A percentile compares a stretch with the other conserved stretches of the same genome.
Evolutionary conservation across 257 asterid genomes (phyloP).

Genomic region (Nicotiana sylvestris): DNA sequence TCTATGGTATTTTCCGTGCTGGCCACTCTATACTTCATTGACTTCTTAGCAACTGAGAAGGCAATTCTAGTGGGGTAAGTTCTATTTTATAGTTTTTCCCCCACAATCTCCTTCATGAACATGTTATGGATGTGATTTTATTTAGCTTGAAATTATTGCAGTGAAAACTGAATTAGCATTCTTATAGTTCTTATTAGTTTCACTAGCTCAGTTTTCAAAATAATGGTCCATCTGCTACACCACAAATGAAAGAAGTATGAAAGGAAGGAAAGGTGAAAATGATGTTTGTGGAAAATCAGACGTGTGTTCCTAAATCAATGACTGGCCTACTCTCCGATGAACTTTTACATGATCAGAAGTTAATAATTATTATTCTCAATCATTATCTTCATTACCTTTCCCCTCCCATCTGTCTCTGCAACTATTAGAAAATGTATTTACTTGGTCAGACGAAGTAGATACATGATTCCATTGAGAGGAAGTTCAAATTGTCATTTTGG

Average conservation of each 20-base stretch:
- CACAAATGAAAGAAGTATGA: neutral
- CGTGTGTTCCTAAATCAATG: neutral
- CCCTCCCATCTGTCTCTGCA: neutral
- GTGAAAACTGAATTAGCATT: neutral
- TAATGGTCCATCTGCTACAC: neutral
- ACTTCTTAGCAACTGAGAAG: slow-evolving; percentile 68
- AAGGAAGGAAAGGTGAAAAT: neutral
- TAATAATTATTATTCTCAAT: neutral
- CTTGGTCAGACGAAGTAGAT: neutral
- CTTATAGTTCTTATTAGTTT: neutral
- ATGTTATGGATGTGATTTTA: neutral
- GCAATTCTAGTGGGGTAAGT: slow-evolving; percentile 86
- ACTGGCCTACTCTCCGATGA: neutral
- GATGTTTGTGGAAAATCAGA: neutral
- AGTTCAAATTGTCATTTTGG: neutral
- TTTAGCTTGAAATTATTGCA: neutral
- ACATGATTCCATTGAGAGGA: neutral
- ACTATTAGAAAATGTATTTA: neutral
- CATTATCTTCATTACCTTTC: neutral
- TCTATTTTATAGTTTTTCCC: neutral
- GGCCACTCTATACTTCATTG: slow-evolving; percentile 70
- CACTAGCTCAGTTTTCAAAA: neutral
- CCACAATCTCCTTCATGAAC: neutral
- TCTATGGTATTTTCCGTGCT: slow-evolving; percentile 65
- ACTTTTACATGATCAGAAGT: neutral